These are phyloP conservation scores for Pichia norvegensis DNA, from an alignment of 1,139 yeast species.

Conservation along the genomic window DNA sequence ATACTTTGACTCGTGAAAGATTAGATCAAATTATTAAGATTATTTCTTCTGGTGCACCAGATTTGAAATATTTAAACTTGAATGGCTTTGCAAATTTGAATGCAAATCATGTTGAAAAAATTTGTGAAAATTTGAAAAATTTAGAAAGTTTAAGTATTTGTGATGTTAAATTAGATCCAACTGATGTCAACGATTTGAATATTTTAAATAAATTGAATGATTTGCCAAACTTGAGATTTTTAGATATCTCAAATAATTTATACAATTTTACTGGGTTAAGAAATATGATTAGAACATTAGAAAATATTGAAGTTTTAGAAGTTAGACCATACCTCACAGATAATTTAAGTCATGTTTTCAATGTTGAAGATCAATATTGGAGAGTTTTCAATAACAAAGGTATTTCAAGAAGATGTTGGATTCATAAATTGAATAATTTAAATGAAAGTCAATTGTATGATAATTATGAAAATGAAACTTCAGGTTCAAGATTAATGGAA, in stretches of 20 bases:
- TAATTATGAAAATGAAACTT: constrained; percentile 25
- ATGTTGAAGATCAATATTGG: constrained; percentile 29
- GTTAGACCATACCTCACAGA: constrained; percentile 11
- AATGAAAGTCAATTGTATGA: constrained; percentile 13
- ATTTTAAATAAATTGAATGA: constrained; percentile 4
- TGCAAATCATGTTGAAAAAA: constrained; percentile 43
- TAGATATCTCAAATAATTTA: constrained; percentile 11
- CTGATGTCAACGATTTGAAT: constrained; percentile 5
- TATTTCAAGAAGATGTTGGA: constrained; percentile 78
- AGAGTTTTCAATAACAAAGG: constrained; percentile 50
- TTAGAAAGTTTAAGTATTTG: constrained; percentile 47
- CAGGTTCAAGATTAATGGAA: constrained; percentile 24
- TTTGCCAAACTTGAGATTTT: constrained; percentile 9
- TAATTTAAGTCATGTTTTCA: constrained; percentile 17
- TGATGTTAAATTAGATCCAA: constrained; percentile 21
- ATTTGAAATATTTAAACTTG: constrained; percentile 52
- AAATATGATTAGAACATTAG: constrained; percentile 1
- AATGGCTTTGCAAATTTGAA: constrained; percentile 65
- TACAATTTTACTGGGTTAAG: constrained; percentile 7
- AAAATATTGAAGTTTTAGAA: constrained; percentile 11
- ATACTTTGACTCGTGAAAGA: constrained; percentile 9
- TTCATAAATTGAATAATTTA: constrained; percentile 23
- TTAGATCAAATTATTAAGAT: constrained; percentile 8
- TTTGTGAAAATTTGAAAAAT: constrained; percentile 45
- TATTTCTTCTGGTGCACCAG: constrained; percentile 26